Conservation (phyloP, 495 filamentous ascomycete genomes). For the Tuber aestivum region DNA sequence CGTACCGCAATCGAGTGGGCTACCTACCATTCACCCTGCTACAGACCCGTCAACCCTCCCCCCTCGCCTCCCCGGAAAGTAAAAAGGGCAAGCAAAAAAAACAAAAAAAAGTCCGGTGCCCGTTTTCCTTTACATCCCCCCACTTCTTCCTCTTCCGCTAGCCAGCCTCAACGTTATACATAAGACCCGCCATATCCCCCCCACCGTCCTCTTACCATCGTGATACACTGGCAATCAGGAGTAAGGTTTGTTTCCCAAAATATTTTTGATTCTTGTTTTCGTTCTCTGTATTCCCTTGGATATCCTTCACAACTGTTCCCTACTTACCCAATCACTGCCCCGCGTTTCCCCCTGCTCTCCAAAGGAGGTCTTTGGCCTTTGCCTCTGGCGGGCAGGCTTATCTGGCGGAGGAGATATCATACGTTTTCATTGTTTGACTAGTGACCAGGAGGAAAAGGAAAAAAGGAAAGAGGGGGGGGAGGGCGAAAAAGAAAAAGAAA, state of each 20-base stretch:
- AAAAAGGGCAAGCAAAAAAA: neutral
- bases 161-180: neutral
- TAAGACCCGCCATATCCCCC: neutral
- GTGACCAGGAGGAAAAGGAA: neutral
- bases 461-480: neutral
- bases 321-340: conserved; percentile 27
- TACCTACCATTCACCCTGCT: neutral
- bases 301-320: neutral
- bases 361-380: neutral
- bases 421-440: neutral
- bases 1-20: too few relatives aligned
- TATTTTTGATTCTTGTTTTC: neutral
- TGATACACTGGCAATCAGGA: neutral
- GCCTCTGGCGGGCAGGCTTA: neutral
- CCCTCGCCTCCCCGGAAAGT: conserved; percentile 6
- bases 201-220: neutral
- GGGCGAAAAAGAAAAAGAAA: neutral
- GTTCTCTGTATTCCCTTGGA: neutral
- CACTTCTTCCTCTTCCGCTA: neutral
- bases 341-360: conserved; percentile 10
- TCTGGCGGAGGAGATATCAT: neutral
- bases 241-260: conserved; percentile 1
- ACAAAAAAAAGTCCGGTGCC: neutral
- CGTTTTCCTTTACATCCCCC: neutral
- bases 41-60: neutral